A percentile compares a stretch with the other conserved stretches of the same genome.
phyloP scores from a whole-genome alignment of 75 land plant genomes.

The Cunninghamia lanceolata region DNA sequence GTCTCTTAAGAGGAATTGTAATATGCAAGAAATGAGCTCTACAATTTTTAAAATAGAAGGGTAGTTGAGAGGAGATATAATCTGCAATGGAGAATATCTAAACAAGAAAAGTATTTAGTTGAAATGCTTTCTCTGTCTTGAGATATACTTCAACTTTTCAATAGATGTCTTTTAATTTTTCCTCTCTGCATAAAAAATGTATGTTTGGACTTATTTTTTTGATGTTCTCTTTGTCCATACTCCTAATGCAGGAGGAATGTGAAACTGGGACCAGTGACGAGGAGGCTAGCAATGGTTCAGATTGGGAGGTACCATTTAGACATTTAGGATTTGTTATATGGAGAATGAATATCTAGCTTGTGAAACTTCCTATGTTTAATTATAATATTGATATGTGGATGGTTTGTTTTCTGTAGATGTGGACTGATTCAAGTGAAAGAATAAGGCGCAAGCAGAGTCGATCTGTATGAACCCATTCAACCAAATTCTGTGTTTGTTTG shows the following conservation, averaged over 20 bases:
- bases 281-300: conserved; percentile 18
- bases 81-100: neutral
- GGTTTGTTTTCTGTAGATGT: conserved; percentile 18
- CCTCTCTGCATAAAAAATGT: neutral
- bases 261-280: conserved; percentile 12
- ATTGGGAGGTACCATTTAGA: conserved; percentile 36
- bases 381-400: neutral
- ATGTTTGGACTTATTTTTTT: neutral
- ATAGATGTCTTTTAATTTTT: neutral
- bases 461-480: conserved; percentile 13
- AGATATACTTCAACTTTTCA: neutral
- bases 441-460: conserved; percentile 14
- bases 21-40: neutral
- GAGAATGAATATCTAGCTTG: conserved; percentile 2
- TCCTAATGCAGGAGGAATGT: conserved; percentile 13
- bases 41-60: neutral
- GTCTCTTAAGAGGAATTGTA: neutral
- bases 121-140: neutral
- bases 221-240: neutral
- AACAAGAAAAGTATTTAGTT: neutral
- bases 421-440: conserved; percentile 23
- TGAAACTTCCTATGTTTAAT: neutral
- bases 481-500: neutral
- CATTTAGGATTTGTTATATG: neutral
- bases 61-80: neutral